Evolutionary conservation across 768 basidiomycete species (phyloP), one percentile per base, ranked within the genome.

Genomic region (Lactifluus pinguis): DNA sequence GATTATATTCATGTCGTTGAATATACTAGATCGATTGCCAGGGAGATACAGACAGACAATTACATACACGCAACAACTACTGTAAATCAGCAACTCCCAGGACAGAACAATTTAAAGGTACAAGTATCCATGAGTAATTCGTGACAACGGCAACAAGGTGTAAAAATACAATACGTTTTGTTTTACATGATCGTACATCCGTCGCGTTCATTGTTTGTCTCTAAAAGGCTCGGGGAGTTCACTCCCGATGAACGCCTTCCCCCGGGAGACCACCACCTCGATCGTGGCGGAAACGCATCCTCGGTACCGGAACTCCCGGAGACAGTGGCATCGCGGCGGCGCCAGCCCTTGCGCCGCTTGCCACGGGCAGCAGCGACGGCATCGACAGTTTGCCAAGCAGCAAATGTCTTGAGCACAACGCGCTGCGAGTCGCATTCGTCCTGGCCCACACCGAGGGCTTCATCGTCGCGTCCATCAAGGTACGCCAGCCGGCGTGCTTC

Each of bases 351-450:
- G 60, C 82, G 79, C 64, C 82, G 76, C 75, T 83, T 86, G 77
- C 85, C 86, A 68, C 87, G 77, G 55, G 78, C 80, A 38, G 78
- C 75, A 60, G 79, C 78, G 51, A 92, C 89, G 0, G 84, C 82
- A 69, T 92, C 91, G 41, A 93, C 89, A 10, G 81, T 86, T 76
- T 92, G 87, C 87, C 88, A 91, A 52, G 86, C 83, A 71, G 88
- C 86, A 71, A 92, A 94, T 29, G 86, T 84, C 80, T 92, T 92
- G 65, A 93, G 69, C 53, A 89, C 85, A 29, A 92, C 84, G 29
- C 85, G 76, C 68, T 68, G 72, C 67, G 80, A 78, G 64, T 92
- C 90, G 68, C 89, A 90, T 71, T 94, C 92, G 71, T 91, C 87
- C 73, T 89, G 85, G 49, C 85, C 87, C 9, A 83, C 72, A 70